A percentile compares a stretch with the other conserved stretches of the same genome.
Evolutionary conservation across 108 stramenopile species (phyloP).

Genomic region (Mayamaea pseudoterrestris): DNA sequence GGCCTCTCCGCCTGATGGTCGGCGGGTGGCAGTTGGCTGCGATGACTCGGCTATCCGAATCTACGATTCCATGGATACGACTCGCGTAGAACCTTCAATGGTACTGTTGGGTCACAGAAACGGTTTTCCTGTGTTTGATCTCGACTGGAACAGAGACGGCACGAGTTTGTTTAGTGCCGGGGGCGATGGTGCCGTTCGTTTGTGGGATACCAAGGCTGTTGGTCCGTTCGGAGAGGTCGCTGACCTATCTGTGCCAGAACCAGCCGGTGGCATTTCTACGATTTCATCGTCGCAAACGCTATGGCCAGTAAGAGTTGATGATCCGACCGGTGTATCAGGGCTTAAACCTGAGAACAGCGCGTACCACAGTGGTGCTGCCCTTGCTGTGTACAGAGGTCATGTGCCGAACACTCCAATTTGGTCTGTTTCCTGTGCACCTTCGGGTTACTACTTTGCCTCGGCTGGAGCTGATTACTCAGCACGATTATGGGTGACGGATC

Average conservation of each 20-base stretch:
- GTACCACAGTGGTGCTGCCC: conserved; percentile 67
- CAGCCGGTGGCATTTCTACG: neutral
- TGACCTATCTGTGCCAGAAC: neutral
- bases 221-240: conserved; percentile 47
- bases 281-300: neutral
- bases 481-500: conserved; percentile 90
- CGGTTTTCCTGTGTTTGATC: conserved; percentile 82
- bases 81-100: conserved; percentile 26
- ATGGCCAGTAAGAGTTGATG: neutral
- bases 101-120: conserved; percentile 84
- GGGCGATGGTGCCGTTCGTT: conserved; percentile 70
- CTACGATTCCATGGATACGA: conserved; percentile 24
- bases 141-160: conserved; percentile 78
- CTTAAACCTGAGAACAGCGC: conserved; percentile 7
- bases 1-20: conserved; percentile 67
- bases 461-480: conserved; percentile 87
- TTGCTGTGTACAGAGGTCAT: conserved; percentile 79
- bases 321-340: conserved; percentile 4
- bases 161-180: conserved; percentile 72
- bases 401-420: conserved; percentile 63
- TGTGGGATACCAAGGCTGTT: conserved; percentile 81
- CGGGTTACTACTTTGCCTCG: conserved; percentile 94
- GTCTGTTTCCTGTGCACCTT: conserved; percentile 72
- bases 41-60: conserved; percentile 74
- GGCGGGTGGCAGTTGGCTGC: conserved; percentile 69